A percentile compares a stretch with the other conserved stretches of the same genome.
These are phyloP conservation scores for Wickerhamomyces kurtzmanii DNA, from an alignment of 805 yeast genomes.

Conservation along the genomic window DNA sequence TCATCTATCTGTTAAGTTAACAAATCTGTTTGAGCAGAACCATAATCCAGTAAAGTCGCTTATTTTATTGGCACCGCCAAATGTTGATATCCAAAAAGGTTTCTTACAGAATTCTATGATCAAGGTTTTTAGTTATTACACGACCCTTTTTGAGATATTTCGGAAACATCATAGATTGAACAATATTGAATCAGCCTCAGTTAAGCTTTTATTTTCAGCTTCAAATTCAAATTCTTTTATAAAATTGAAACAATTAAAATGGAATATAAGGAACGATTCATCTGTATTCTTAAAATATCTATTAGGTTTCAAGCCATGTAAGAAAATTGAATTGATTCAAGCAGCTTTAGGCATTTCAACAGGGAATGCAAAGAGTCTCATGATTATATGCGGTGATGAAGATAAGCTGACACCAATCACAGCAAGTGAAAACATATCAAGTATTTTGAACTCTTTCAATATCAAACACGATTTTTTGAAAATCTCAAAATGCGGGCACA, in stretches of 20 bases:
- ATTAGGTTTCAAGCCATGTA: too few relatives aligned
- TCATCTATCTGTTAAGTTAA: slow-evolving; percentile 38
- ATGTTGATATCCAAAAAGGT: slow-evolving; percentile 8
- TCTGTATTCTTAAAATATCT: slow-evolving; percentile 12
- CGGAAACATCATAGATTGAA: slow-evolving; percentile 15
- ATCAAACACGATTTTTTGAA: too few relatives aligned
- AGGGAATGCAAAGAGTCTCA: too few relatives aligned
- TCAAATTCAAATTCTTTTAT: slow-evolving; percentile 6
- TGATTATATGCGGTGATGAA: too few relatives aligned
- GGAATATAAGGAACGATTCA: slow-evolving; percentile 13
- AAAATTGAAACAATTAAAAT: slow-evolving; percentile 17
- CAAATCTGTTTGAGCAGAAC: slow-evolving; percentile 18
- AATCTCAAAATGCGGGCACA: too few relatives aligned
- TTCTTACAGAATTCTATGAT: slow-evolving; percentile 1
- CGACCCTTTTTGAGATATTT: slow-evolving; percentile 10
- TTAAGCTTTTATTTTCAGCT: slow-evolving; percentile 10
- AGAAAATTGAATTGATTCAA: too few relatives aligned
- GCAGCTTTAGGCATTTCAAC: too few relatives aligned
- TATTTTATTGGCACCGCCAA: slow-evolving; percentile 42
- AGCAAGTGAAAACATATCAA: too few relatives aligned
- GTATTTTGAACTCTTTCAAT: too few relatives aligned
- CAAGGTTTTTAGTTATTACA: slow-evolving; percentile 3
- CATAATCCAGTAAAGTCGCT: slow-evolving; percentile 12
- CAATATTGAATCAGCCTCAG: slow-evolving; percentile 11
- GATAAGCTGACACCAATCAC: too few relatives aligned